Percentiles rank a stretch among this genome's conserved stretches.
Conservation (phyloP, 441 rosid genomes). For the Erodium trifolium region DNA sequence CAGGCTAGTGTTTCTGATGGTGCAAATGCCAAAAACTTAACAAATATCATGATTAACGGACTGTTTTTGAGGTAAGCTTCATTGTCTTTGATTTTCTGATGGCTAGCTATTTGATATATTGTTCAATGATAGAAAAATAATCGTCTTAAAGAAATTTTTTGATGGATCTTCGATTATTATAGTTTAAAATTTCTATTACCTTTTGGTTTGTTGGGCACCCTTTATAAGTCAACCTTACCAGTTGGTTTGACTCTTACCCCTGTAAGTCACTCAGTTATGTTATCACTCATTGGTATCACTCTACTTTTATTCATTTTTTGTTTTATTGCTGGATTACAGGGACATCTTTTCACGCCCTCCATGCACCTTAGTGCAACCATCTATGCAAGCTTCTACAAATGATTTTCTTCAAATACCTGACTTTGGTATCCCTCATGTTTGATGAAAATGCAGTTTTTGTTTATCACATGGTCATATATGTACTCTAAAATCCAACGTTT, state of each 20-base stretch:
- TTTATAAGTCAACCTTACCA: too few species aligned
- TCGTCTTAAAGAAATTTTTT: background rate
- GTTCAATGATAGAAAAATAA: background rate
- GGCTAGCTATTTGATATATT: background rate
- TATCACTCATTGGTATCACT: constrained; percentile 1
- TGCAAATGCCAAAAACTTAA: constrained; percentile 63
- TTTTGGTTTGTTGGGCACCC: background rate
- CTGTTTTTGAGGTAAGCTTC: constrained; percentile 68
- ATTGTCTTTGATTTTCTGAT: constrained; percentile 6
- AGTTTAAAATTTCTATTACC: too few species aligned
- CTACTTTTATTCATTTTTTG: constrained; percentile 6
- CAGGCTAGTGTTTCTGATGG: constrained; percentile 96
- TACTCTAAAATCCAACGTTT: constrained; percentile 17
- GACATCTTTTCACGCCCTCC: constrained; percentile 82
- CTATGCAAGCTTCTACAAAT: constrained; percentile 48
- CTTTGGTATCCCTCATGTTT: constrained; percentile 51
- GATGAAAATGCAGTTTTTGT: background rate
- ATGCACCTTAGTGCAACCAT: constrained; percentile 86
- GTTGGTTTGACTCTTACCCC: too few species aligned
- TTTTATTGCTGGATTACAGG: constrained; percentile 50
- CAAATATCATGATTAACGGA: constrained; percentile 70
- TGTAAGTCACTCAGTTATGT: background rate
- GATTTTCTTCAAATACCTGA: constrained; percentile 49
- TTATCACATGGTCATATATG: constrained; percentile 7
- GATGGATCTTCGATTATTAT: background rate